These are phyloP conservation scores for Blastomyces gilchristii DNA, from an alignment of 2,329 filamentous ascomycete genomes.

Conservation along the genomic window DNA sequence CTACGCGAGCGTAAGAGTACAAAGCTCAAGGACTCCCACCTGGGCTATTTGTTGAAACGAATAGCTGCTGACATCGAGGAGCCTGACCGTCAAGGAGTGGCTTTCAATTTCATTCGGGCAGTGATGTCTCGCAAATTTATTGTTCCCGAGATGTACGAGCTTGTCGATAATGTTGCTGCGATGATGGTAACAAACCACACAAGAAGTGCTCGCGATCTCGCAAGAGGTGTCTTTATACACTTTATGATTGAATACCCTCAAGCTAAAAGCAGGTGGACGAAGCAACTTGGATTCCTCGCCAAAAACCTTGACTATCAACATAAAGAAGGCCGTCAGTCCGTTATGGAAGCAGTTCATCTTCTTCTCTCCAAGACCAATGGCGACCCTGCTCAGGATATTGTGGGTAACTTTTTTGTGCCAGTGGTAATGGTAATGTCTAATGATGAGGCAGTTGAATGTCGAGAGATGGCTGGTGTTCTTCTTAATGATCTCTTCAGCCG, in stretches of 20 bases:
- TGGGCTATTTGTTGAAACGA: conserved; percentile 72
- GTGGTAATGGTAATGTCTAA: conserved; percentile 78
- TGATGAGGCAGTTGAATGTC: conserved; percentile 77
- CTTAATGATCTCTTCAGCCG: conserved; percentile 71
- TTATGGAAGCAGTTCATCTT: conserved; percentile 82
- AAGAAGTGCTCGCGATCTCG: conserved; percentile 73
- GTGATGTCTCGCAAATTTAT: conserved; percentile 77
- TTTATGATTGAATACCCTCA: conserved; percentile 94
- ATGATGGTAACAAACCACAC: conserved; percentile 97
- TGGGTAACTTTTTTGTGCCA: conserved; percentile 73
- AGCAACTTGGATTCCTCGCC: conserved; percentile 79
- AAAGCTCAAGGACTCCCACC: conserved; percentile 64
- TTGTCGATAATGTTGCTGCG: conserved; percentile 74
- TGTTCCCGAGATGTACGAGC: conserved; percentile 81
- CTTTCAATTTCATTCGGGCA: conserved; percentile 86
- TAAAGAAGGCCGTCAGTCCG: conserved; percentile 76
- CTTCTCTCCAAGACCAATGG: conserved; percentile 77
- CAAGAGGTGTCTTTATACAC: conserved; percentile 81
- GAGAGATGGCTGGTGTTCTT: conserved; percentile 67
- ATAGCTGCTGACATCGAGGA: conserved; percentile 85
- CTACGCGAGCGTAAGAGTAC: conserved; percentile 71
- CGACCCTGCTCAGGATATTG: conserved; percentile 71
- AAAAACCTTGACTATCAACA: conserved; percentile 87
- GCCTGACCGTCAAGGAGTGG: conserved; percentile 81
- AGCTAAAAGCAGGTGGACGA: conserved; percentile 75